Base-by-base conservation (phyloP, 176 grass and related monocot species). In the Tillandsia fasciculata region DNA sequence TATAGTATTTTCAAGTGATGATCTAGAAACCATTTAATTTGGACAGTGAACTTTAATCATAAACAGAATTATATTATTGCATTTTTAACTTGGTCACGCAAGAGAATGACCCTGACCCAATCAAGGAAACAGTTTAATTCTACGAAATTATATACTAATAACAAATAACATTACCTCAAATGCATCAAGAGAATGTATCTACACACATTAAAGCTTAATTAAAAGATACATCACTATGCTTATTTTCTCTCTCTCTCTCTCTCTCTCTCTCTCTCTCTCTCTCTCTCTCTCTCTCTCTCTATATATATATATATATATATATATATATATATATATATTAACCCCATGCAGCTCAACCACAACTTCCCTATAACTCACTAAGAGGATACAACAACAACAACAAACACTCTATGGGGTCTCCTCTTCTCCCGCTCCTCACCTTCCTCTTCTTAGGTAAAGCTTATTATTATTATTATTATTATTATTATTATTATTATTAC, bases 181-280 rank as follows among this genome's bases (percentile, higher is more conserved):
- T 28, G 33, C 24, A 66, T 11, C 10, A 28, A 67, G 47, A 67
- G 17, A 67, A 22, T n/a, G 26, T 22, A 67, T 67, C 26, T 67
- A 67, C 17, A 67, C 47, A 67, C 26, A 17, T 64, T 18, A 24
- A 17, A 64, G 8, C 58, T 8, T 64, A 64, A 18, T 24, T 64
- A 18, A 64, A 9, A 10, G 23, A 64, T 64, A 23, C n/a, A 64
- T 64, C 17, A n/a, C 7, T 9, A 17, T 64, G 12, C 58, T 64
- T 64, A n/a, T 0, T 70, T 2, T 70, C 67, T 70, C 67, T 70
- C 26, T 70, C 72, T 12, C 18, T 50, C 71, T 56, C 15, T 6
- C 26, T n/a, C 54, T 6, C 29, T 33, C 28, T 33, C 29, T 33
- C 29, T 29, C 29, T 33, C 29, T 33, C 29, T 33, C 29, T 33